Conservation (phyloP, 1,284 basidiomycete genomes). For the Microbotryum intermedium region DNA sequence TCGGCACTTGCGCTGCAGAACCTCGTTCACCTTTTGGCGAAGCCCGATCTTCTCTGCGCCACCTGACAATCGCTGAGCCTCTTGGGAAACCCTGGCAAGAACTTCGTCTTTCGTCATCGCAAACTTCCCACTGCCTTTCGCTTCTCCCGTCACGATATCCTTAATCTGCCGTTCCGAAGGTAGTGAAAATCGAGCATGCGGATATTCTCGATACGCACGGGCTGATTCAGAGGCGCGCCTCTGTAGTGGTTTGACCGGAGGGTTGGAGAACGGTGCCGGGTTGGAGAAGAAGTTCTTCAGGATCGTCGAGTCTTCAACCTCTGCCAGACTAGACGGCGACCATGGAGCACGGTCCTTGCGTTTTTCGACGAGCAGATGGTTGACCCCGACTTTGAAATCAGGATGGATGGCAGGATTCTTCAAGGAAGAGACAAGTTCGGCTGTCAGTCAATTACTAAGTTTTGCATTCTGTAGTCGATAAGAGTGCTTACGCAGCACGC, state of each 20-base stretch:
- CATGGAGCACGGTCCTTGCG: slow-evolving; percentile 51
- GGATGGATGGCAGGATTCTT: slow-evolving; percentile 52
- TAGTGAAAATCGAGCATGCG: slow-evolving; percentile 51
- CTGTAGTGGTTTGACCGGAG: slow-evolving; percentile 35
- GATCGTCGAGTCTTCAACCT: slow-evolving; percentile 51
- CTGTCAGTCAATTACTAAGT: slow-evolving; percentile 13
- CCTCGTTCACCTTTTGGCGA: slow-evolving; percentile 62
- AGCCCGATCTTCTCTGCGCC: slow-evolving; percentile 53
- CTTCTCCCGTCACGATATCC: slow-evolving; percentile 51
- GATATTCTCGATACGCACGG: slow-evolving; percentile 39
- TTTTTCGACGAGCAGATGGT: slow-evolving; percentile 62
- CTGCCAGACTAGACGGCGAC: slow-evolving; percentile 54
- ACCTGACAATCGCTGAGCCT: slow-evolving; percentile 39
- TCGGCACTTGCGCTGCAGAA: slow-evolving; percentile 55
- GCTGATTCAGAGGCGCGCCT: slow-evolving; percentile 1
- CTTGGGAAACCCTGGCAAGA: slow-evolving; percentile 47
- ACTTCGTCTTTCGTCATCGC: slow-evolving; percentile 56
- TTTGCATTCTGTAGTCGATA: neutral
- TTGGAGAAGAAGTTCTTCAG: slow-evolving; percentile 53
- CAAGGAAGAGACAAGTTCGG: neutral
- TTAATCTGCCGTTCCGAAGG: slow-evolving; percentile 61
- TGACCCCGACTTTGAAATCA: slow-evolving; percentile 76
- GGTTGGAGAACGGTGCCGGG: slow-evolving; percentile 48
- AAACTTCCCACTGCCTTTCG: slow-evolving; percentile 50
- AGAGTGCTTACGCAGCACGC: slow-evolving; percentile 61